Evolutionary conservation across 176 grass and related monocot genomes (phyloP), one percentile per base, ranked within the genome.

Genomic region (Lolium rigidum): DNA sequence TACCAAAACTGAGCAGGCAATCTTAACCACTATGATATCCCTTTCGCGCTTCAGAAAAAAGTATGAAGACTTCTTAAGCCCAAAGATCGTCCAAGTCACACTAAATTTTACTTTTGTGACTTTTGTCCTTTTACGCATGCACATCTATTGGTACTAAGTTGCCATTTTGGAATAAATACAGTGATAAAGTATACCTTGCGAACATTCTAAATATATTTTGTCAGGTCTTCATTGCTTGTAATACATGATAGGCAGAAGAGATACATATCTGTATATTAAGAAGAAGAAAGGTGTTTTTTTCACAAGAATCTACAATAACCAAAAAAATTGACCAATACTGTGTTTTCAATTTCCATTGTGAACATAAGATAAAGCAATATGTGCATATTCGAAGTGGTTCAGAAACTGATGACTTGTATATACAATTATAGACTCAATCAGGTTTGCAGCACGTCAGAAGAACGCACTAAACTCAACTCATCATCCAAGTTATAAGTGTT

Each of bases 11-110:
- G 77, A 75, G 51, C 85, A 93, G 94, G 91, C 71, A 96, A 83
- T 46, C 91, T 96, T 52, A 85, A 90, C 80, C 94, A 96, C 69
- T 91, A 86, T 73, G 94, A 96, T 88, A 28, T 89, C 71, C 94
- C 94, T 2, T 77, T 93, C 39, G 89, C 84, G 0, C 87, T 96
- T 51, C 56, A 93, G 83, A 28, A 88, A 96, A 44, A 96, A 96
- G 83, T 91, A 96, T 63, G 70, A 91, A 84, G 89, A 87, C 73
- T 96, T 80, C 60, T 90, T 97, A 86, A 88, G 84, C 50, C 85
- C 80, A n/a, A 91, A 93, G 73, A 93, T 97, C 48, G 79, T 91
- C 91, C 92, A 86, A 97, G 94, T 87, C 41, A 7, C 28, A 38
- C 25, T 18, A 74, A 79, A 38, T n/a, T n/a, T 10, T 47, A 7